Evolutionary conservation across 202 grass and related monocot species (phyloP), one percentile per base, ranked within the genome.

Genomic region (Digitaria exilis): DNA sequence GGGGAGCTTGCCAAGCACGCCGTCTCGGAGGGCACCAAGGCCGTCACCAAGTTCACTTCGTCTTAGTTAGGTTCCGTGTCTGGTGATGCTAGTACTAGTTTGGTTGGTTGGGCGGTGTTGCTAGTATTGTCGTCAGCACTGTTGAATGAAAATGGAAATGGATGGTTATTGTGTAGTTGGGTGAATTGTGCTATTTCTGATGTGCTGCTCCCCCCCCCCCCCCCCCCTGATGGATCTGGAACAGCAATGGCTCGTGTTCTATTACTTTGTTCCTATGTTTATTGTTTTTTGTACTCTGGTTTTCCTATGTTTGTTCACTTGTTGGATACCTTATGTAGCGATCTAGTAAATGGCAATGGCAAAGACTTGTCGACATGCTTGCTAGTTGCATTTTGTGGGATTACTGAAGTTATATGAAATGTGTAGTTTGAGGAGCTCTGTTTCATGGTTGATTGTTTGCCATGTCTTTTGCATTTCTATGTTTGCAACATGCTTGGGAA

Each of bases 1-100:
- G 84, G 84, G 24, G 90, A 92, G 46, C 77, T 92, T 35, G 90
- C 90, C 58, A 89, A 92, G 87, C 90, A 92, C 48, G 86, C 87
- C 42, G 87, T 92, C 37, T 92, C 90, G 0, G 87, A 92, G 76
- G 90, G 90, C 60, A 90, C 90, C 19, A 93, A 93, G 84, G 91
- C 87, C 0, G 81, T 90, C 41, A 93, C 90, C 21, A 92, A 93
- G 81, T 89, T 87, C 69, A 92, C 87, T 3, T 89, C 84, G 1
- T 76, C 91, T 65, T 90, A 92, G 86, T 12, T 72, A 21, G 68
- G 15, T 30, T 30, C 62, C 18, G 42, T 49, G 15, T 26, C 14
- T 29, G 6, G 41, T 48, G 42, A 43, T 49, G 0, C 24, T 28
- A 29, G 22, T 71, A 43, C 11, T 58, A 39, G 37, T 9, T 9